Evolutionary conservation across 164 flowering plant genomes (phyloP).

Genomic region (Buxus sempervirens): DNA sequence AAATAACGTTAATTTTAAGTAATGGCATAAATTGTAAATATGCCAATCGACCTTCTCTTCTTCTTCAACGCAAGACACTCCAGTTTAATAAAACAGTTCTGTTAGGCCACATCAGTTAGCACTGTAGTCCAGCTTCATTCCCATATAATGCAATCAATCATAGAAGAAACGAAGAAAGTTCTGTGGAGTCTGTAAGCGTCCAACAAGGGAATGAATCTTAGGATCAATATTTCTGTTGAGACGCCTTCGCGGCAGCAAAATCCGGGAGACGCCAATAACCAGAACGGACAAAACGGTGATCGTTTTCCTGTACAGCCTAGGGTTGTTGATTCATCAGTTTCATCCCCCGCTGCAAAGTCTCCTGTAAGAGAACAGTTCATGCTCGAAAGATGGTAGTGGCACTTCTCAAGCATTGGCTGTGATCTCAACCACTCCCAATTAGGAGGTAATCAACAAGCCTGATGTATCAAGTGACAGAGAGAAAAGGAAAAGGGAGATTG

Average conservation of each 20-base stretch:
- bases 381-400: constrained; percentile 7
- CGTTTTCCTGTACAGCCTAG: neutral
- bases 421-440: constrained; percentile 14
- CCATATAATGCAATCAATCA: no score
- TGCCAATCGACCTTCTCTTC: no score
- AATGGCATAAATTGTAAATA: no score
- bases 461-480: constrained; percentile 34
- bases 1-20: no score
- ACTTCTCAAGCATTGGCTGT: constrained; percentile 12
- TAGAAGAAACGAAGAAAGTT: no score
- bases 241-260: neutral
- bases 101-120: no score
- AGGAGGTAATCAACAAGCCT: constrained; percentile 24
- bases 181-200: no score
- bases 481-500: constrained; percentile 66
- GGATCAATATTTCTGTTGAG: neutral
- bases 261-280: neutral
- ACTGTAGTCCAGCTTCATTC: no score
- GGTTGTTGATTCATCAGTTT: neutral
- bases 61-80: no score
- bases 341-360: neutral
- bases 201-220: neutral
- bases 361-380: constrained; percentile 1
- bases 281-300: neutral
- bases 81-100: no score